Conservation (phyloP, 352 stramenopile species). For the Phytophthora megakarya region DNA sequence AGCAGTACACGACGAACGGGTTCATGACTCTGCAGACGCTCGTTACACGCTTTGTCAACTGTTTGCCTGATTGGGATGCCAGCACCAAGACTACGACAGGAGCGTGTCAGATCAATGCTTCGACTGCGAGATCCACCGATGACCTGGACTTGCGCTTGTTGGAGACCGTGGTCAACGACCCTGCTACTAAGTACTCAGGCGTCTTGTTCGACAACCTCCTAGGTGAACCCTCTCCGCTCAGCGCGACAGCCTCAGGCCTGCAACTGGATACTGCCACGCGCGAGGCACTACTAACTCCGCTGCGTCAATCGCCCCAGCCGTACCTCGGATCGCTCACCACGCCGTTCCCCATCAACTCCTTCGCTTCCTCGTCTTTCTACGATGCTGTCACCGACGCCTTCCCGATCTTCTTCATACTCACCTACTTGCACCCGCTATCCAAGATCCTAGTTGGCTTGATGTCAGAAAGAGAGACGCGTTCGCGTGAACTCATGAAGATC, state of each 20-base stretch:
- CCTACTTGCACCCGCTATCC: constrained; percentile 37
- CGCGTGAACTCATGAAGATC: constrained; percentile 41
- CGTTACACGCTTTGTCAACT: constrained; percentile 47
- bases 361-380: constrained; percentile 38
- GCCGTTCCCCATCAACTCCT: constrained; percentile 39
- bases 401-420: constrained; percentile 36
- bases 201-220: constrained; percentile 24
- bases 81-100: constrained; percentile 19
- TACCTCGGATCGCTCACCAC: constrained; percentile 34
- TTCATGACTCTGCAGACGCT: constrained; percentile 59
- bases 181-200: constrained; percentile 25
- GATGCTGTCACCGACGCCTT: constrained; percentile 39
- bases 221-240: constrained; percentile 23
- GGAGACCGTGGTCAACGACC: constrained; percentile 31
- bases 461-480: constrained; percentile 38
- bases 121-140: constrained; percentile 7
- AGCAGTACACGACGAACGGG: constrained; percentile 44
- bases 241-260: constrained; percentile 5
- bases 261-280: constrained; percentile 16
- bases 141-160: constrained; percentile 30
- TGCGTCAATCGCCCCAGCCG: constrained; percentile 45
- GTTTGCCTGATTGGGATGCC: constrained; percentile 43
- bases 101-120: constrained; percentile 25
- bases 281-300: constrained; percentile 33
- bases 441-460: constrained; percentile 41